A percentile compares a stretch with the other conserved stretches of the same genome.
Evolutionary conservation across 2,329 filamentous ascomycete species (phyloP).

Genomic region (Escovopsis sp.): DNA sequence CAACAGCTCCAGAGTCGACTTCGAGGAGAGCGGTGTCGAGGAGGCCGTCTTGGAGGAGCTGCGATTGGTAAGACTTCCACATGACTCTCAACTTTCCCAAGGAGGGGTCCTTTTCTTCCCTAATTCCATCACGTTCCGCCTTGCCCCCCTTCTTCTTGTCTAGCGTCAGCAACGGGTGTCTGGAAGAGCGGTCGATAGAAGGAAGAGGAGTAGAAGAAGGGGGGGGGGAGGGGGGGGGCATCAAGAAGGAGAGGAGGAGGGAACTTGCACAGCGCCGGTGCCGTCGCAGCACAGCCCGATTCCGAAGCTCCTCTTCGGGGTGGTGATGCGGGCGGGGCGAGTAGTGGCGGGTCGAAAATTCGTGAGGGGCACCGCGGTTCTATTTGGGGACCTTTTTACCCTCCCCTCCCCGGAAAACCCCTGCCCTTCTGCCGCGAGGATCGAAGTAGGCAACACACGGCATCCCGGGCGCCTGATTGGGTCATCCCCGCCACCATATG

Average conservation of each 20-base stretch:
- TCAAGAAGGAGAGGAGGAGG: too few species aligned
- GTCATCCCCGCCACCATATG: slow-evolving; percentile 1
- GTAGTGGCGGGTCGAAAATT: slow-evolving; percentile 1
- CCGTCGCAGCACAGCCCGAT: too few species aligned
- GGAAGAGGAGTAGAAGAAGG: too few species aligned
- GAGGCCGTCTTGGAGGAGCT: slow-evolving; percentile 75
- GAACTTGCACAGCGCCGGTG: too few species aligned
- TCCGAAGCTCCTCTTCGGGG: slow-evolving; percentile 13
- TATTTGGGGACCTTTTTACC: slow-evolving; percentile 44
- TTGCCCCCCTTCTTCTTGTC: background rate
- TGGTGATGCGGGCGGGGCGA: slow-evolving; percentile 13
- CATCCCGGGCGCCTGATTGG: slow-evolving; percentile 4
- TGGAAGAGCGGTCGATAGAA: too few species aligned
- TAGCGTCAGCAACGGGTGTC: too few species aligned
- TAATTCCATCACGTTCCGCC: background rate
- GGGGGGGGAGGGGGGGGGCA: too few species aligned
- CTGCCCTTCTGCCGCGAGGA: slow-evolving; percentile 5
- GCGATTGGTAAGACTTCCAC: slow-evolving; percentile 53
- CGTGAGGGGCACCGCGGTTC: slow-evolving; percentile 30
- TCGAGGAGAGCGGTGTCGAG: slow-evolving; percentile 90
- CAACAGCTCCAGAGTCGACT: slow-evolving; percentile 81
- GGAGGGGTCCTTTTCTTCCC: too few species aligned
- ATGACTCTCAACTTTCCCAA: background rate
- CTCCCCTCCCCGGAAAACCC: slow-evolving; percentile 7
- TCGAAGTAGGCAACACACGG: slow-evolving; percentile 2